Conservation (phyloP, 2,329 filamentous ascomycete species). For the Xylariales sp. region DNA sequence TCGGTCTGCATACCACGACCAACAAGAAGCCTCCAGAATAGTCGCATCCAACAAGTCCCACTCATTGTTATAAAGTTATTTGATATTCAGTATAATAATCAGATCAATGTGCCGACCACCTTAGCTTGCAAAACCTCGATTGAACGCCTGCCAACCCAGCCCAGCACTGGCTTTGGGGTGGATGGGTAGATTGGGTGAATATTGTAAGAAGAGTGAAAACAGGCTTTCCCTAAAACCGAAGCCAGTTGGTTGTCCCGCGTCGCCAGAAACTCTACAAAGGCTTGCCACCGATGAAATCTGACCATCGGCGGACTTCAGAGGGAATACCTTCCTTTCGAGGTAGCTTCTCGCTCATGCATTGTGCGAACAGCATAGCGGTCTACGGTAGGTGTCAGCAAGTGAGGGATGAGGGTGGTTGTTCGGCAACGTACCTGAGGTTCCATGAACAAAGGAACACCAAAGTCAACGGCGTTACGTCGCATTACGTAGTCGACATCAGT, state of each 20-base stretch:
- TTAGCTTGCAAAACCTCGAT: background rate
- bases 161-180: constrained; percentile 2
- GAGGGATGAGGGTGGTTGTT: constrained; percentile 4
- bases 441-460: constrained; percentile 97
- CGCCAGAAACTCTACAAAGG: constrained; percentile 70
- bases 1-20: too few relatives aligned
- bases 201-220: too few relatives aligned
- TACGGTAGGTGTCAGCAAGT: constrained; percentile 36
- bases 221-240: background rate
- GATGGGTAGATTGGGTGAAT: constrained; percentile 5
- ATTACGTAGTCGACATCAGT: constrained; percentile 97
- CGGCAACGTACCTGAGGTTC: constrained; percentile 76
- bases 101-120: constrained; percentile 5
- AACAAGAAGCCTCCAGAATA: too few relatives aligned
- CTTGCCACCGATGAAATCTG: constrained; percentile 87
- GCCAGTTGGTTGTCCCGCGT: background rate
- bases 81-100: constrained; percentile 7
- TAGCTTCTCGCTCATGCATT: constrained; percentile 96
- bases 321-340: constrained; percentile 85
- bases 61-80: too few relatives aligned
- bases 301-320: constrained; percentile 88
- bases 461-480: constrained; percentile 96
- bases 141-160: constrained; percentile 7
- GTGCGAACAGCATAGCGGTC: constrained; percentile 93
- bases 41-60: too few relatives aligned